phyloP scores from a whole-genome alignment of 2,329 filamentous ascomycete species.

The Sclerotinia minor region DNA sequence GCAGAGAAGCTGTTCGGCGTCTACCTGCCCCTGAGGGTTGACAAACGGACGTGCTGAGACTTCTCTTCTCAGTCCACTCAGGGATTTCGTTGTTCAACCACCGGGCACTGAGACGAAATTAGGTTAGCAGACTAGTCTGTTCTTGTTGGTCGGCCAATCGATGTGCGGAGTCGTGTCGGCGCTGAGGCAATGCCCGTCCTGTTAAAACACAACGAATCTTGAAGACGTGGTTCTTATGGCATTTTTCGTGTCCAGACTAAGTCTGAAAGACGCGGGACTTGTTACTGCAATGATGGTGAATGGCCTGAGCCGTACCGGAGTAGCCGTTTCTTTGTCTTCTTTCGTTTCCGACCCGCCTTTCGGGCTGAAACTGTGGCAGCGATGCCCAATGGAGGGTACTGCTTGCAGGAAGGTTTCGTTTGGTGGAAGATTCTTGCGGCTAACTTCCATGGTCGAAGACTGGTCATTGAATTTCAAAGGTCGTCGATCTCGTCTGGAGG shows the following conservation, averaged over 20 bases:
- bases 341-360: slow-evolving; percentile 11
- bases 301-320: slow-evolving; percentile 11
- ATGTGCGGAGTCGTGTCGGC: slow-evolving; percentile 17
- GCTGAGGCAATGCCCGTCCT: slow-evolving; percentile 21
- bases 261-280: slow-evolving; percentile 11
- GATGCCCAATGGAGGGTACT: slow-evolving; percentile 15
- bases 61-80: slow-evolving; percentile 8
- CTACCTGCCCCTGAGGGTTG: slow-evolving; percentile 15
- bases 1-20: slow-evolving; percentile 15
- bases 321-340: slow-evolving; percentile 20
- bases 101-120: slow-evolving; percentile 22
- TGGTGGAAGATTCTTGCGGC: slow-evolving; percentile 19
- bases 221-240: slow-evolving; percentile 17
- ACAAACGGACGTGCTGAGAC: slow-evolving; percentile 17
- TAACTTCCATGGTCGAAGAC: slow-evolving; percentile 12
- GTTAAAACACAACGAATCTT: slow-evolving; percentile 18
- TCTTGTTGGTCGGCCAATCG: slow-evolving; percentile 18
- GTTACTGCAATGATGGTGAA: slow-evolving; percentile 21
- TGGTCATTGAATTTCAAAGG: neutral
- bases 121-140: slow-evolving; percentile 16
- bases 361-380: slow-evolving; percentile 13
- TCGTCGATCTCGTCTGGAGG: neutral
- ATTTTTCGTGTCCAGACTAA: slow-evolving; percentile 5
- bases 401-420: neutral
- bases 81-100: slow-evolving; percentile 16